Percentiles rank a stretch among this genome's conserved stretches.
Conservation (phyloP, 345 rosid genomes). For the Hibiscus mutabilis region DNA sequence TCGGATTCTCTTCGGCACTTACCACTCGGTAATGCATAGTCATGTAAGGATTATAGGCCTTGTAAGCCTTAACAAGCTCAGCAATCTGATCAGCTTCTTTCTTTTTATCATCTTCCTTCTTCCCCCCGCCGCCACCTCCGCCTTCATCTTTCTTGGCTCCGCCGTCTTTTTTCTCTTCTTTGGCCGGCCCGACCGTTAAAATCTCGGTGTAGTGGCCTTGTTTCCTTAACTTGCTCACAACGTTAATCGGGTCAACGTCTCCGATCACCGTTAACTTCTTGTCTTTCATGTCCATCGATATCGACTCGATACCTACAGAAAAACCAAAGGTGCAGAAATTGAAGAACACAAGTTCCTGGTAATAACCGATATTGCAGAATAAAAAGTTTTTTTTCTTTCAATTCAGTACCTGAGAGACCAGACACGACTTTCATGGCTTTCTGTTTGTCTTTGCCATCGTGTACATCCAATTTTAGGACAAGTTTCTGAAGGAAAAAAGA, state of each 20-base stretch:
- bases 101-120: conserved; percentile 26
- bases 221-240: conserved; percentile 39
- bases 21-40: conserved; percentile 25
- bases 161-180: conserved; percentile 33
- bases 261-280: conserved; percentile 60
- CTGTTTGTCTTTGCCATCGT: conserved; percentile 41
- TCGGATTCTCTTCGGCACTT: conserved; percentile 50
- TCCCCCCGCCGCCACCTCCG: not conserved
- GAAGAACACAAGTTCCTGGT: not conserved
- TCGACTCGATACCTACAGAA: conserved; percentile 40
- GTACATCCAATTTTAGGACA: conserved; percentile 45
- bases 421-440: conserved; percentile 53
- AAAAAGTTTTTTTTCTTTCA: not conserved
- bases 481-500: conserved; percentile 42
- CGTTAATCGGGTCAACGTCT: conserved; percentile 33
- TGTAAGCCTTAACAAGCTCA: conserved; percentile 22
- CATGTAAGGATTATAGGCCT: conserved; percentile 25
- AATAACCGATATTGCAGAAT: not conserved
- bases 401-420: conserved; percentile 32
- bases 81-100: conserved; percentile 26
- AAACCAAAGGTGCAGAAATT: not conserved
- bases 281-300: conserved; percentile 48
- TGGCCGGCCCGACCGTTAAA: conserved; percentile 42
- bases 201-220: conserved; percentile 27
- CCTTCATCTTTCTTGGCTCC: conserved; percentile 13